Conservation (phyloP, 2,329 filamentous ascomycete genomes). For the Colletotrichum nymphaeae region DNA sequence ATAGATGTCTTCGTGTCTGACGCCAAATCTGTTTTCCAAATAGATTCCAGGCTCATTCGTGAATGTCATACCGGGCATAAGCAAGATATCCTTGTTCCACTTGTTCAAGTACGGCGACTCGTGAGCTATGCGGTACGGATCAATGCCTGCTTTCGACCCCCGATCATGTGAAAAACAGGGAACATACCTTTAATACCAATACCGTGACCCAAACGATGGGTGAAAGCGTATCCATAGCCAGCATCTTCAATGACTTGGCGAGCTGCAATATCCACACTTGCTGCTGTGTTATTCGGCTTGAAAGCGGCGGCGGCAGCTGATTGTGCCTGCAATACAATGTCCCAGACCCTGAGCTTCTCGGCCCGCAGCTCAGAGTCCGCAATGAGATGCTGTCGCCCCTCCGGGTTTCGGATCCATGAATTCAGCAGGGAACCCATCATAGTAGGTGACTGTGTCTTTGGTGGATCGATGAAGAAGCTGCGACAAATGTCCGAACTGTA, state of each 20-base stretch:
- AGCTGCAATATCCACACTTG: slow-evolving; percentile 71
- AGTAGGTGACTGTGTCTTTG: not conserved
- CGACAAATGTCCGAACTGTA: slow-evolving; percentile 74
- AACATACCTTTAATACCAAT: slow-evolving; percentile 67
- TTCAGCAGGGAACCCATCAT: not conserved
- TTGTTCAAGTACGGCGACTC: slow-evolving; percentile 74
- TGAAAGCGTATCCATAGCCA: slow-evolving; percentile 69
- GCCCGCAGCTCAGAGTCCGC: slow-evolving; percentile 41
- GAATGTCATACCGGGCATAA: slow-evolving; percentile 70
- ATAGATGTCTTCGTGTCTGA: slow-evolving; percentile 72
- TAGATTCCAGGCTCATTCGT: slow-evolving; percentile 74
- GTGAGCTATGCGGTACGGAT: slow-evolving; percentile 54
- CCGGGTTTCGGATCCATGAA: not conserved
- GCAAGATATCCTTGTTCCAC: slow-evolving; percentile 60
- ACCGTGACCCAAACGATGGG: slow-evolving; percentile 71
- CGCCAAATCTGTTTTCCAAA: slow-evolving; percentile 68
- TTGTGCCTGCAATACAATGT: slow-evolving; percentile 72
- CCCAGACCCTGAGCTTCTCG: slow-evolving; percentile 69
- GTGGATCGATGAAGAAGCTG: slow-evolving; percentile 65
- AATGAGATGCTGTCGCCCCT: not conserved
- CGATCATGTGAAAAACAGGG: no score
- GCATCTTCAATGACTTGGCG: slow-evolving; percentile 66
- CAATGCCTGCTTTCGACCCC: not conserved
- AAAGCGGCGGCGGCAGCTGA: slow-evolving; percentile 64
- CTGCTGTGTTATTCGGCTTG: slow-evolving; percentile 63